Base-by-base conservation (phyloP, 306 rosid species). In the Benincasa hispida region DNA sequence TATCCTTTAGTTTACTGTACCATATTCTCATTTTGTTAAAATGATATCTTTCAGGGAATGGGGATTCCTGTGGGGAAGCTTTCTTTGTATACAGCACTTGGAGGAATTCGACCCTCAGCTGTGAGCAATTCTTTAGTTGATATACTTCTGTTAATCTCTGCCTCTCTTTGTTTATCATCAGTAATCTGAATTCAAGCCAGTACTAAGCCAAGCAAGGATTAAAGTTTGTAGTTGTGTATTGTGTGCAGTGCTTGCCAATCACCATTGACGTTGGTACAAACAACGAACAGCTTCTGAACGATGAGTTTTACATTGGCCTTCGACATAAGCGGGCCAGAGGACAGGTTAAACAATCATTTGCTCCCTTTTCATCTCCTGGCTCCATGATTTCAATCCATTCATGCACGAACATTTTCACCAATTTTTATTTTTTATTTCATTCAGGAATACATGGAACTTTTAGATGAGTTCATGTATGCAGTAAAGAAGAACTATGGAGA, bases 11-110 rank as follows among this genome's bases (percentile, higher is more conserved):
- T 25, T 69, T 72, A 25, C 6, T 47, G 22, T 45, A 39, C 48
- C 54, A 8, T 45, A 15, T 72, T 47, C 41, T 72, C n/a, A 72
- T 27, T 72, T 48, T 27, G 21, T 72, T 72, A 48, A 47, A 53
- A 48, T 72, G 59, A 27, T 27, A 77, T 54, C 67, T 73, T 61
- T 70, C 81, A 93, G 98, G 98, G 98, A 27, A 94, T 94, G 98
- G 98, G 98, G 19, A 94, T 94, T 85, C 98, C 98, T 42, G 98
- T 94, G 53, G 98, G 98, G 59, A 94, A 94, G 82, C 97, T 94
- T 60, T 90, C 98, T 83, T 85, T 94, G 82, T 94, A 94, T 76
- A 91, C 97, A 35, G 98, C 98, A 63, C 78, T 94, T 12, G 98
- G 98, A 86, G 98, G 98, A 73, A 89, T 94, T 13, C 92, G 95